phyloP scores from a whole-genome alignment of 306 rosid genomes.

The Begonia loranthoides region DNA sequence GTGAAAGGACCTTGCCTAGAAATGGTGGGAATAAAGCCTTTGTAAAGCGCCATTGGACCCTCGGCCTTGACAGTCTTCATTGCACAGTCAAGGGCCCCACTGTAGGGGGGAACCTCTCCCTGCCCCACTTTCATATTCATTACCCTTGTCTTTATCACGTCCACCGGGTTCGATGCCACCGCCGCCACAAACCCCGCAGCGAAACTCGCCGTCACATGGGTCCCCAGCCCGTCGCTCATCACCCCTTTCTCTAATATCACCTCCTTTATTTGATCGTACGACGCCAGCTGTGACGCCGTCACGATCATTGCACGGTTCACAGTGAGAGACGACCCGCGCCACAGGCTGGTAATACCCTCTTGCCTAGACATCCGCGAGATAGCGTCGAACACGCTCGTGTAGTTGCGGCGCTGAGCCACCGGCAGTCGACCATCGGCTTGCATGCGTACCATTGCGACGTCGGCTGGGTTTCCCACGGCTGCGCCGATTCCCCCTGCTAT shows the following conservation, averaged over 20 bases:
- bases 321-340: constrained; percentile 84
- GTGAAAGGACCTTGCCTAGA: no score
- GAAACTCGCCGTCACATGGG: no score
- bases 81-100: constrained; percentile 72
- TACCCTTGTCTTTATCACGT: no score
- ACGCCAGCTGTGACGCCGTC: constrained; percentile 80
- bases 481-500: constrained; percentile 72
- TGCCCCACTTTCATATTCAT: constrained; percentile 69
- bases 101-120: constrained; percentile 34
- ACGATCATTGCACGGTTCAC: constrained; percentile 94
- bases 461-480: constrained; percentile 78
- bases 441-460: no score
- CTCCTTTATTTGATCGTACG: constrained; percentile 73
- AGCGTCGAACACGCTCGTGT: constrained; percentile 61
- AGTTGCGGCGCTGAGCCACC: constrained; percentile 42
- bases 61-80: constrained; percentile 58
- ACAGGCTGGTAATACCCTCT: constrained; percentile 61
- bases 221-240: constrained; percentile 61
- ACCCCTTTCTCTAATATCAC: constrained; percentile 32
- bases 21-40: no score
- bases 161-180: no score
- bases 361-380: constrained; percentile 39
- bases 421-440: constrained; percentile 86
- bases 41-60: no score
- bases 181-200: no score